Conservation (phyloP, 495 filamentous ascomycete genomes). For the Penicillium taxi region DNA sequence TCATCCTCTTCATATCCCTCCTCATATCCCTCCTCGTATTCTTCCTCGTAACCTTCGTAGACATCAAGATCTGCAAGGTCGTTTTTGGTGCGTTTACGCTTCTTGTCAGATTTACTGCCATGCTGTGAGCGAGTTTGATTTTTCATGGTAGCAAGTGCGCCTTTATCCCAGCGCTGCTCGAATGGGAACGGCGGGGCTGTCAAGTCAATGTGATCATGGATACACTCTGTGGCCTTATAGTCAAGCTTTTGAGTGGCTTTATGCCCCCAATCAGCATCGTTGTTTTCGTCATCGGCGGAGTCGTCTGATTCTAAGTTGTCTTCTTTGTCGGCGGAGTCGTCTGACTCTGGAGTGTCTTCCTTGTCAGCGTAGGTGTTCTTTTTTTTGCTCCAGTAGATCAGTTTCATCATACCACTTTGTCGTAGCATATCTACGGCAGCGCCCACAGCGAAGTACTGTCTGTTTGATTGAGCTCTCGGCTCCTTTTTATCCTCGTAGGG, state of each 20-base stretch:
- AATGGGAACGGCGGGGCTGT: conserved; percentile 86
- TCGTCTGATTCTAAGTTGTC: conserved; percentile 13
- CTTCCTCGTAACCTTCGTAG: conserved; percentile 30
- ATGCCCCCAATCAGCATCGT: conserved; percentile 55
- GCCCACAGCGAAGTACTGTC: too few relatives aligned
- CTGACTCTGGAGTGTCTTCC: conserved; percentile 11
- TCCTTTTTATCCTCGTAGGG: too few relatives aligned
- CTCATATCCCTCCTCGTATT: conserved; percentile 11
- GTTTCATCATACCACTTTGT: too few relatives aligned
- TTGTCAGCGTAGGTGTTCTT: conserved; percentile 15
- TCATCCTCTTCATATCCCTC: conserved; percentile 21
- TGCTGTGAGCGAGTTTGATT: conserved; percentile 29
- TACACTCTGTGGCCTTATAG: conserved; percentile 73
- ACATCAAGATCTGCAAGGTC: too few relatives aligned
- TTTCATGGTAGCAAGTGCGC: conserved; percentile 48
- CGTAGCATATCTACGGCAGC: too few relatives aligned
- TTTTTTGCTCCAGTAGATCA: too few relatives aligned
- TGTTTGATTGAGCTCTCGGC: too few relatives aligned
- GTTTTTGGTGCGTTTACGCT: conserved; percentile 50
- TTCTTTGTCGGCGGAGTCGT: conserved; percentile 14
- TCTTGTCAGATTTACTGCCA: too few relatives aligned
- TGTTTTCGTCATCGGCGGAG: conserved; percentile 13
- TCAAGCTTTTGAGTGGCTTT: too few relatives aligned
- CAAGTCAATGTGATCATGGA: conserved; percentile 61
- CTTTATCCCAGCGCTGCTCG: conserved; percentile 75